Conservation (phyloP, 441 rosid species). For the Pelargonium cotyledonis region DNA sequence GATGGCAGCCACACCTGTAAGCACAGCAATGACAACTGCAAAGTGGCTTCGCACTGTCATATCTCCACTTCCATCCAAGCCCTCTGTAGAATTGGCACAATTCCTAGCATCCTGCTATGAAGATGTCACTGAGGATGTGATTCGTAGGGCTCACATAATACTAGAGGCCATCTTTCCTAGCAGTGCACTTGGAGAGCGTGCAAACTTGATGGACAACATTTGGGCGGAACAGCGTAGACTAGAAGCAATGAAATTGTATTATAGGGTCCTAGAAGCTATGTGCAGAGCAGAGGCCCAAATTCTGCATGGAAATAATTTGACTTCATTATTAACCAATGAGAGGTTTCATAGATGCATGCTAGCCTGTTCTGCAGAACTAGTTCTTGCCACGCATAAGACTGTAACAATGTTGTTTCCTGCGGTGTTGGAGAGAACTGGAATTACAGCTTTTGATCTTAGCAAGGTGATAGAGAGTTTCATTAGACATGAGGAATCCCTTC, state of each 20-base stretch:
- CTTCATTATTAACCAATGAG: slow-evolving; percentile 85
- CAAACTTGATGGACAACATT: slow-evolving; percentile 78
- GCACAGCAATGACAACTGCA: slow-evolving; percentile 66
- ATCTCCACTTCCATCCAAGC: slow-evolving; percentile 71
- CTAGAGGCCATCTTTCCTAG: slow-evolving; percentile 89
- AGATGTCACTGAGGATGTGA: slow-evolving; percentile 73
- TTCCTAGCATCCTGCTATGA: slow-evolving; percentile 72
- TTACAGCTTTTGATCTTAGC: slow-evolving; percentile 96
- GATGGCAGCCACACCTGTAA: slow-evolving; percentile 36
- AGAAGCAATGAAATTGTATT: slow-evolving; percentile 83
- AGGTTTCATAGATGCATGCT: slow-evolving; percentile 99
- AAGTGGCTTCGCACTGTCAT: slow-evolving; percentile 86
- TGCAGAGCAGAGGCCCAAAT: slow-evolving; percentile 86
- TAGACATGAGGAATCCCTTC: slow-evolving; percentile 93
- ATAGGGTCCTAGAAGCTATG: slow-evolving; percentile 90
- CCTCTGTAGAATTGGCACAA: slow-evolving; percentile 63
- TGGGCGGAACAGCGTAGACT: slow-evolving; percentile 92
- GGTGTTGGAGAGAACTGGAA: slow-evolving; percentile 90
- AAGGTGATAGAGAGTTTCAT: slow-evolving; percentile 97
- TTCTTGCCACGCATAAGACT: slow-evolving; percentile 86
- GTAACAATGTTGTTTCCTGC: slow-evolving; percentile 92
- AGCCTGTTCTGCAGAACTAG: slow-evolving; percentile 97
- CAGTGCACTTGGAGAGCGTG: slow-evolving; percentile 55
- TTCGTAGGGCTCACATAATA: slow-evolving; percentile 75
- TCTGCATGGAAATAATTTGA: slow-evolving; percentile 70